phyloP scores from a whole-genome alignment of 1,284 basidiomycete genomes.

The Puccinia sorghi region DNA sequence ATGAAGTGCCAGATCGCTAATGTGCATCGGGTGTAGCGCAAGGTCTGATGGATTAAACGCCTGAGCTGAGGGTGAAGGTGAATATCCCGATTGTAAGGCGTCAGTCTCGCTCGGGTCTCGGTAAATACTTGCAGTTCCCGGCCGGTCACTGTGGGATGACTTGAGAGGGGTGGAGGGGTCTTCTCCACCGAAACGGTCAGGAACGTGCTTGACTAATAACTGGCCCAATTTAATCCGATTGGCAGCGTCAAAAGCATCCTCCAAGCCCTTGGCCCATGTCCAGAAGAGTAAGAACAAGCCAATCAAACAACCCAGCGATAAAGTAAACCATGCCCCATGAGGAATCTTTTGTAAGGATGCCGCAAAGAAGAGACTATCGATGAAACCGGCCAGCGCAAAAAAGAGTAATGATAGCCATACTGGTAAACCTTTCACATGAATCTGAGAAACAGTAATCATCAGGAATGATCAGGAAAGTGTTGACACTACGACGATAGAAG shows the following conservation, averaged over 20 bases:
- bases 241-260: constrained; percentile 52
- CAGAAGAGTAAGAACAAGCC: constrained; percentile 52
- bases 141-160: neutral
- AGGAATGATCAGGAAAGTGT: constrained; percentile 10
- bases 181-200: neutral
- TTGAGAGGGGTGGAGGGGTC: neutral
- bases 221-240: constrained; percentile 53
- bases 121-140: neutral
- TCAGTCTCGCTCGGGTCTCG: neutral
- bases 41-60: neutral
- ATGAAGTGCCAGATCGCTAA: constrained; percentile 45
- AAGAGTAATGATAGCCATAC: constrained; percentile 61
- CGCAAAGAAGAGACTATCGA: constrained; percentile 54
- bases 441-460: constrained; percentile 46
- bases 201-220: constrained; percentile 49
- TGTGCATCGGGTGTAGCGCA: neutral
- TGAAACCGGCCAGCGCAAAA: constrained; percentile 65
- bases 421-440: constrained; percentile 47
- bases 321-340: constrained; percentile 54
- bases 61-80: neutral
- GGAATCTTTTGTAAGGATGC: constrained; percentile 52
- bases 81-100: neutral
- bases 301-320: constrained; percentile 52
- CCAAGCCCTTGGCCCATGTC: constrained; percentile 53
- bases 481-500: neutral